A percentile compares a stretch with the other conserved stretches of the same genome.
These are phyloP conservation scores for Cladosporium phlei DNA, from an alignment of 2,329 filamentous ascomycete species.

Conservation along the genomic window DNA sequence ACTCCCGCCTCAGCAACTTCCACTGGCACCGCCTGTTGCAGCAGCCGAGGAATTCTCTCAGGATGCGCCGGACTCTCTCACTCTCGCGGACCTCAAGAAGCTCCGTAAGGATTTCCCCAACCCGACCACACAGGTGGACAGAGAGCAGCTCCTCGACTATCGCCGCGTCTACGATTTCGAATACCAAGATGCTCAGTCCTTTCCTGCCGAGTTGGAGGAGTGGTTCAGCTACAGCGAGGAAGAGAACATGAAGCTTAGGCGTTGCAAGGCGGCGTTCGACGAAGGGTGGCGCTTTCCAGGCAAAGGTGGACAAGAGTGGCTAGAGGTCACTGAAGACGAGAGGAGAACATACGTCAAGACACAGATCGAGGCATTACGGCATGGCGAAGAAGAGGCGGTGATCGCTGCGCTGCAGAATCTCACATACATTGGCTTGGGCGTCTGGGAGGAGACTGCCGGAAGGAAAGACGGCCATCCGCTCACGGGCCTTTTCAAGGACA, in stretches of 20 bases:
- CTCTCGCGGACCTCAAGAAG: constrained; percentile 43
- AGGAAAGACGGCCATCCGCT: constrained; percentile 24
- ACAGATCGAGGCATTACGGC: constrained; percentile 32
- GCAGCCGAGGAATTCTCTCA: constrained; percentile 28
- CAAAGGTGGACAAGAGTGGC: constrained; percentile 55
- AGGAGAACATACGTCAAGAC: constrained; percentile 54
- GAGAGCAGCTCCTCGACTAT: constrained; percentile 28
- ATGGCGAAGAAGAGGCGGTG: constrained; percentile 30
- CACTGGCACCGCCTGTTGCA: constrained; percentile 37
- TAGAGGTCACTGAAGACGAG: constrained; percentile 55
- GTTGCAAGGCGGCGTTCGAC: constrained; percentile 71
- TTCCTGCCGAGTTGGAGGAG: constrained; percentile 88
- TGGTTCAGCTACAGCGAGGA: constrained; percentile 93
- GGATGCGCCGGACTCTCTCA: constrained; percentile 41
- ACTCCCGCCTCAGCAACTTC: constrained; percentile 37
- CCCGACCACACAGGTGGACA: constrained; percentile 19
- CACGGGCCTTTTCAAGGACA: constrained; percentile 24
- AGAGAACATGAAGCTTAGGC: constrained; percentile 73
- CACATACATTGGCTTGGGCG: constrained; percentile 44
- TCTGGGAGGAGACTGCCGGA: constrained; percentile 49
- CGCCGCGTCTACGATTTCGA: constrained; percentile 68
- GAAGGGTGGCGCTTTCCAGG: constrained; percentile 58
- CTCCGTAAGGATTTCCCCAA: constrained; percentile 43
- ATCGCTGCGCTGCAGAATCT: constrained; percentile 38
- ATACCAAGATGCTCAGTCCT: constrained; percentile 48